phyloP scores from a whole-genome alignment of 2,329 filamentous ascomycete species.

The Botrytis porri region DNA sequence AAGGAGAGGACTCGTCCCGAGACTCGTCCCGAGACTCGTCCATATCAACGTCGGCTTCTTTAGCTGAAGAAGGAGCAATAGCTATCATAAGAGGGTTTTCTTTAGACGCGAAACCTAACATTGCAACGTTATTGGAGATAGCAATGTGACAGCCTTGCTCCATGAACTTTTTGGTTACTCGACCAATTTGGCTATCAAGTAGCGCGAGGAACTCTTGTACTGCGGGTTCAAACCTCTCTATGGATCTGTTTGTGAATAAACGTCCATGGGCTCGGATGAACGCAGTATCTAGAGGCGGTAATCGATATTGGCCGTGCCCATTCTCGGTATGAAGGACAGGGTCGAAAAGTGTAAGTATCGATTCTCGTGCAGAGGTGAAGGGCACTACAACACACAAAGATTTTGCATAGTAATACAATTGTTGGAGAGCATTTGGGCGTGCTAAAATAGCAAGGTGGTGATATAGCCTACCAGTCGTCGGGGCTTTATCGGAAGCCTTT shows the following conservation, averaged over 20 bases:
- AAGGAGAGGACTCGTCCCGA: constrained; percentile 2
- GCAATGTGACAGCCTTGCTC: constrained; percentile 55
- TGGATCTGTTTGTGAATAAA: constrained; percentile 54
- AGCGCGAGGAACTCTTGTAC: constrained; percentile 49
- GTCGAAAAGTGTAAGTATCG: constrained; percentile 66
- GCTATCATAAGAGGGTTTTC: constrained; percentile 34
- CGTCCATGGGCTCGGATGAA: constrained; percentile 65
- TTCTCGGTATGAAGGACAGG: constrained; percentile 47
- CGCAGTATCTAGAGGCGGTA: constrained; percentile 51
- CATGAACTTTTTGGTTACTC: constrained; percentile 44
- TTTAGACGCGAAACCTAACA: constrained; percentile 35
- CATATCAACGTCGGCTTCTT: constrained; percentile 22
- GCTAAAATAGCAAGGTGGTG: constrained; percentile 84
- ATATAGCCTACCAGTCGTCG: constrained; percentile 74
- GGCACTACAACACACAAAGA: constrained; percentile 57
- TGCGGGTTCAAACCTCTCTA: constrained; percentile 47
- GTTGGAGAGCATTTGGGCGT: constrained; percentile 64
- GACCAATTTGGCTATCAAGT: constrained; percentile 57
- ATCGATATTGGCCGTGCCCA: constrained; percentile 40
- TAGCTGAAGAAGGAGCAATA: constrained; percentile 19
- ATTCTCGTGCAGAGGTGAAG: constrained; percentile 67
- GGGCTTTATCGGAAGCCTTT: constrained; percentile 68
- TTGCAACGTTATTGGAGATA: constrained; percentile 43
- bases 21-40: constrained; percentile 12
- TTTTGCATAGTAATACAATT: constrained; percentile 71